phyloP scores from a whole-genome alignment of 139 green algal genomes.

The Chlorella vulgaris region DNA sequence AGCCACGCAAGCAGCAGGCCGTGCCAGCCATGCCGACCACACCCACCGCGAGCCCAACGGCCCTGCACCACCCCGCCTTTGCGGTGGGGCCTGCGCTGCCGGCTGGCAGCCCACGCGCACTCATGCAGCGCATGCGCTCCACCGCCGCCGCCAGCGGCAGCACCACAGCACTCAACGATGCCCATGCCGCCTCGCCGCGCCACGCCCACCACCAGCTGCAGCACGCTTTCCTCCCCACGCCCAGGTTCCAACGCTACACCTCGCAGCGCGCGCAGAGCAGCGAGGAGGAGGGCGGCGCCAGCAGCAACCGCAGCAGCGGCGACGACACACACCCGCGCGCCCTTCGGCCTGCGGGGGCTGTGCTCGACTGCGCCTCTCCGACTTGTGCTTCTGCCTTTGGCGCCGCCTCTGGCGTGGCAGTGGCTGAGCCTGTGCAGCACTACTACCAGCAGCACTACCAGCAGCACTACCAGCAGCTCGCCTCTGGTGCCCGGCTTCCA shows the following conservation, averaged over 20 bases:
- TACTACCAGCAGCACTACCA: no score
- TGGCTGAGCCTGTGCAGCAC: no score
- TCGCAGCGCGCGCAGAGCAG: not conserved
- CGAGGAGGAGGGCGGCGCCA: not conserved
- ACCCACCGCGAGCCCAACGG: not conserved
- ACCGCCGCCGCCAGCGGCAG: not conserved
- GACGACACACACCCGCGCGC: not conserved
- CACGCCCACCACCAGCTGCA: not conserved
- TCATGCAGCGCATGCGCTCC: not conserved
- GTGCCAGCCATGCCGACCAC: not conserved
- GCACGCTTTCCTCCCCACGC: not conserved
- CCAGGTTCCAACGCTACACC: not conserved
- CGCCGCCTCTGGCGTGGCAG: no score
- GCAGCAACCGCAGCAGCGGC: not conserved
- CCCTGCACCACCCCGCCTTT: not conserved
- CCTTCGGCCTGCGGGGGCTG: not conserved
- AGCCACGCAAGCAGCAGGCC: not conserved
- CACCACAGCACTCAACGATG: no score
- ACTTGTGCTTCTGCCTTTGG: no score
- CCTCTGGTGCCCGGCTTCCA: no score
- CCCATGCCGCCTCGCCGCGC: not conserved
- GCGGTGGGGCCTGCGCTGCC: not conserved
- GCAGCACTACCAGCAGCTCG: no score
- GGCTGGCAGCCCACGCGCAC: constrained; percentile 15
- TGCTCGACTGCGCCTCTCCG: not conserved